Conservation (phyloP, 352 stramenopile species). For the Phytophthora tubulina region DNA sequence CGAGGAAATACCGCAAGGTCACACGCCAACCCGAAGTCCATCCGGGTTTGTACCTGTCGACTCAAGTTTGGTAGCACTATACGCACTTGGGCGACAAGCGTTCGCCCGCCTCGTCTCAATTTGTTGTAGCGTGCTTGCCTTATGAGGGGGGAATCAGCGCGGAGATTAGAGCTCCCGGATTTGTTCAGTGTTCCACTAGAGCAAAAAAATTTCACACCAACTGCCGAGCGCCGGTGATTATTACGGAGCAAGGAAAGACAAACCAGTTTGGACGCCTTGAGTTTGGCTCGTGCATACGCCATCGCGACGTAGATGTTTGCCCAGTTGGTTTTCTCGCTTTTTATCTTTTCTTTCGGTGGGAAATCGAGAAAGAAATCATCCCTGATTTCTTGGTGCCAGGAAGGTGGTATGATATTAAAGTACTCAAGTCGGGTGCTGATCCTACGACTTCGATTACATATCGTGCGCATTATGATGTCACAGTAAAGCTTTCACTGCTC, state of each 20-base stretch:
- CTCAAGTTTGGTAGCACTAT: too few relatives aligned
- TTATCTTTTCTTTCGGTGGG: neutral
- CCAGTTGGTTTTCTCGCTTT: neutral
- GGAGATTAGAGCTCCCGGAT: neutral
- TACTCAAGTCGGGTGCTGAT: neutral
- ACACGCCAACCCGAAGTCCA: too few relatives aligned
- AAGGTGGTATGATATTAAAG: neutral
- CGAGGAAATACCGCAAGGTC: too few relatives aligned
- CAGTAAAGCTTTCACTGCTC: conserved; percentile 7
- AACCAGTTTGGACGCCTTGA: neutral
- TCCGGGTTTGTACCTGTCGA: too few relatives aligned
- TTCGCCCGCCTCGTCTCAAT: too few relatives aligned
- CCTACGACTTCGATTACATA: neutral
- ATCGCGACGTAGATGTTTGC: neutral
- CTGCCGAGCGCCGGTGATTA: neutral
- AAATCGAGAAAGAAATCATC: neutral
- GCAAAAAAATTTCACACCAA: neutral
- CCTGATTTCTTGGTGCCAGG: neutral
- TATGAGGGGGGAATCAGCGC: neutral
- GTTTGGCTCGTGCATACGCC: neutral
- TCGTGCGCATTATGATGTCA: conserved; percentile 1
- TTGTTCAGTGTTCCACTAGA: neutral
- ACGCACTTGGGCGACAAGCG: too few relatives aligned
- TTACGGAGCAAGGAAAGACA: neutral
- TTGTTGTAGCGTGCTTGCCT: too few relatives aligned